Evolutionary conservation across 2,329 filamentous ascomycete genomes (phyloP), one percentile per base, ranked within the genome.

Genomic region (Fusarium poae): DNA sequence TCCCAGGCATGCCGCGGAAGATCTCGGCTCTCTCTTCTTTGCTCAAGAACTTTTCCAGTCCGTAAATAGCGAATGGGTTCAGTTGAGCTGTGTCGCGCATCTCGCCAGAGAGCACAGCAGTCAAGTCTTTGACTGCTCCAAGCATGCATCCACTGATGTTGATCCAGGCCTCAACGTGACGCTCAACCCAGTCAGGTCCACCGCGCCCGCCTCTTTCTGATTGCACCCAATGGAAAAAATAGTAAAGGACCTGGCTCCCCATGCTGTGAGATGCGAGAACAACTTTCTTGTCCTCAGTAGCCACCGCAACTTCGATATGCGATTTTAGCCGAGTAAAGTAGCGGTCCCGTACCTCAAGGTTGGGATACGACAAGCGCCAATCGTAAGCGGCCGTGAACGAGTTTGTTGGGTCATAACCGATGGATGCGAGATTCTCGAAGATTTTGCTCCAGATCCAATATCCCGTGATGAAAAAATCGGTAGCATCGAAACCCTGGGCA

Each of bases 401-500:
- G 73, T 89, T 91, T 32, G 87, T 90, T 25, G 96, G 95, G 76
- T 99, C 96, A 78, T 99, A 99, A 16, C 96, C 96, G 61, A 99
- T 92, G 0, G 94, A 96, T 0, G 96, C 96, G 52, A 99, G 84
- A 75, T 99, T 99, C 81, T 99, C 96, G 50, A 99, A 85, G 64
- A 99, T 97, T 81, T 98, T 98, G 81, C 93, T 97, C 94, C 94
- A 97, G 64, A 99, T 98, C 96, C 96, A 99, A 81, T 99, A 99
- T 12, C 89, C 89, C 0, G 89, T 91, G 65, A 92, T 91, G 79
- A 97, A 96, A 82, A 99, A 99, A 80, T 99, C 96, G 13, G 96
- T 94, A 4, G 96, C 96, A 79, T 99, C 96, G 74, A 99, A 99
- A 3, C 96, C 96, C 78, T 98, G 96, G 0, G 96, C 94, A 11